phyloP scores from a whole-genome alignment of 2,329 filamentous ascomycete genomes.

The Trichoderma sp. region DNA sequence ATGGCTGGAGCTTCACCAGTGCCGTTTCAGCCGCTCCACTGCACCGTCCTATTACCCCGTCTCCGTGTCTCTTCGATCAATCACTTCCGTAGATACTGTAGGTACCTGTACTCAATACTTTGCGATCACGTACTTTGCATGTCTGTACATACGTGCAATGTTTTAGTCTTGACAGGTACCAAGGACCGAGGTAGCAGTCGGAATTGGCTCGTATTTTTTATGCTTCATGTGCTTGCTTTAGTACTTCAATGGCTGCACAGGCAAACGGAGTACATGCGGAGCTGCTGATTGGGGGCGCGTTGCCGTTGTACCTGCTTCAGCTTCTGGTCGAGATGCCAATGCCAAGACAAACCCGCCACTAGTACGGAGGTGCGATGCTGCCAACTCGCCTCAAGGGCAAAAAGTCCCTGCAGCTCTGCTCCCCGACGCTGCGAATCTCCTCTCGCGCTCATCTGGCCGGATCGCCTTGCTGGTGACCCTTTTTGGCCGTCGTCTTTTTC shows the following conservation, averaged over 20 bases:
- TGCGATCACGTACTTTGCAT: neutral
- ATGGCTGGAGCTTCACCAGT: neutral
- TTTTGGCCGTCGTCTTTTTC: neutral
- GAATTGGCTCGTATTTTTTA: neutral
- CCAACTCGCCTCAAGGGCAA: neutral
- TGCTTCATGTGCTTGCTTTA: neutral
- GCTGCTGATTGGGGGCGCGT: neutral
- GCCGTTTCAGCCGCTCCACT: neutral
- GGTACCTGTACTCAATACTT: neutral
- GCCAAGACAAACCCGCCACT: slow-evolving; percentile 6
- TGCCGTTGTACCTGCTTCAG: slow-evolving; percentile 4
- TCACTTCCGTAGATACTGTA: neutral
- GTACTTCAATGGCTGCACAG: neutral
- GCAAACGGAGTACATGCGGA: neutral
- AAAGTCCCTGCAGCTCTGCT: slow-evolving; percentile 15
- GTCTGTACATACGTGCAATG: neutral
- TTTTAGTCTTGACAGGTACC: neutral
- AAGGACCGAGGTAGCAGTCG: neutral
- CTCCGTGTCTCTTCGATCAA: neutral
- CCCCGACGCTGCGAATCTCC: neutral
- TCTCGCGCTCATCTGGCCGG: neutral
- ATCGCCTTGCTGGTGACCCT: neutral
- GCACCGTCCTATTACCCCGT: neutral
- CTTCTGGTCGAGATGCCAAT: slow-evolving; percentile 4
- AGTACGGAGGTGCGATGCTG: slow-evolving; percentile 12